Percentiles rank a stretch among this genome's conserved stretches.
Conservation (phyloP, 164 flowering plant genomes). For the Echeveria elegans region DNA sequence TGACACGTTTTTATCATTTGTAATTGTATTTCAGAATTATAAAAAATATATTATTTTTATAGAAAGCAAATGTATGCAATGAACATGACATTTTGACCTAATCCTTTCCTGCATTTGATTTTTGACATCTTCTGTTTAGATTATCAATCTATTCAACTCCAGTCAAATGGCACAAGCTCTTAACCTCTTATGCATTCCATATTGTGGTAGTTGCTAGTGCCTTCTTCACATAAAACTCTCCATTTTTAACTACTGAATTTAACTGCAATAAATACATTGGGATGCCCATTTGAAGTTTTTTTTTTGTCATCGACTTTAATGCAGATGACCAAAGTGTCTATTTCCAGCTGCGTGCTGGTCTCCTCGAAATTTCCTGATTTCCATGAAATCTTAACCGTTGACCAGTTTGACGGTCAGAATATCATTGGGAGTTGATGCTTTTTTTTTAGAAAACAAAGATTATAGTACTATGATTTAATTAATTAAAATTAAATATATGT, state of each 20-base stretch:
- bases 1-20: too few species aligned
- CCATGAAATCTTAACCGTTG: too few species aligned
- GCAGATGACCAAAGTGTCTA: not conserved
- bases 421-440: not conserved
- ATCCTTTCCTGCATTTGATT: not conserved
- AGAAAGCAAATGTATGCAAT: not conserved
- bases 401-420: not conserved
- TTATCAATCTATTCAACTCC: not conserved
- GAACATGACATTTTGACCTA: slow-evolving; percentile 2
- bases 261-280: not conserved
- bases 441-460: too few species aligned
- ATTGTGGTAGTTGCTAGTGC: too few species aligned
- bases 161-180: not conserved
- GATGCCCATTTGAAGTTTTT: too few species aligned
- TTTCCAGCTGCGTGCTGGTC: not conserved
- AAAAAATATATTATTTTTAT: too few species aligned
- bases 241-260: not conserved
- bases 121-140: slow-evolving; percentile 1
- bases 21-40: too few species aligned
- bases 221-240: too few species aligned
- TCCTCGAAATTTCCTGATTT: not conserved
- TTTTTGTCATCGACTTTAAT: too few species aligned
- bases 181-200: not conserved
- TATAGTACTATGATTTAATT: too few species aligned
- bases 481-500: not conserved